Evolutionary conservation across 225 moss, liverwort and hornwort genomes (phyloP).

Genomic region (Thuidium tamariscinum): DNA sequence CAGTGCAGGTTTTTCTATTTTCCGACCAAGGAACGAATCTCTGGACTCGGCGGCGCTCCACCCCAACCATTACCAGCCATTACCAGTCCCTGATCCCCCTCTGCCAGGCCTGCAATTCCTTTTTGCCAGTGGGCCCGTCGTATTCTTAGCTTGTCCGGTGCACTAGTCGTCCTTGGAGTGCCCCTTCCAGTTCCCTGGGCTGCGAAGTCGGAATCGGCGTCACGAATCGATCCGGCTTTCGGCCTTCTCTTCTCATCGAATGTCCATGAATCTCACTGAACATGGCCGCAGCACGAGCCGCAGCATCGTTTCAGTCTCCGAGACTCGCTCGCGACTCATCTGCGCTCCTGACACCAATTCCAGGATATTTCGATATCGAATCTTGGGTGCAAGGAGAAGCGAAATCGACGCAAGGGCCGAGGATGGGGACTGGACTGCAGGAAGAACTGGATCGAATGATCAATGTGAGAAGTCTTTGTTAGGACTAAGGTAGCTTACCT

Average conservation of each 20-base stretch:
- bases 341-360: not conserved
- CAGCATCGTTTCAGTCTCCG: not conserved
- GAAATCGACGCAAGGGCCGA: not conserved
- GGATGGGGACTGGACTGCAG: not conserved
- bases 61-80: not conserved
- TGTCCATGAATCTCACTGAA: not conserved
- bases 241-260: not conserved
- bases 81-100: too few species aligned
- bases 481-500: not conserved
- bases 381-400: not conserved
- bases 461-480: not conserved
- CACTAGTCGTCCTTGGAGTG: not conserved
- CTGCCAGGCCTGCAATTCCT: not conserved
- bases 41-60: conserved; percentile 1
- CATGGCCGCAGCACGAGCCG: too few species aligned
- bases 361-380: not conserved
- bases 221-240: not conserved
- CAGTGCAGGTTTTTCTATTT: not conserved
- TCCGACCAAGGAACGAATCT: not conserved
- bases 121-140: not conserved
- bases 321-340: not conserved
- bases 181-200: not conserved
- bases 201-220: conserved; percentile 16
- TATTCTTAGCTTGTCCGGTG: not conserved
- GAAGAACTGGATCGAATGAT: not conserved